Conservation (phyloP, 176 grass and related monocot genomes). For the Dactylis glomerata region DNA sequence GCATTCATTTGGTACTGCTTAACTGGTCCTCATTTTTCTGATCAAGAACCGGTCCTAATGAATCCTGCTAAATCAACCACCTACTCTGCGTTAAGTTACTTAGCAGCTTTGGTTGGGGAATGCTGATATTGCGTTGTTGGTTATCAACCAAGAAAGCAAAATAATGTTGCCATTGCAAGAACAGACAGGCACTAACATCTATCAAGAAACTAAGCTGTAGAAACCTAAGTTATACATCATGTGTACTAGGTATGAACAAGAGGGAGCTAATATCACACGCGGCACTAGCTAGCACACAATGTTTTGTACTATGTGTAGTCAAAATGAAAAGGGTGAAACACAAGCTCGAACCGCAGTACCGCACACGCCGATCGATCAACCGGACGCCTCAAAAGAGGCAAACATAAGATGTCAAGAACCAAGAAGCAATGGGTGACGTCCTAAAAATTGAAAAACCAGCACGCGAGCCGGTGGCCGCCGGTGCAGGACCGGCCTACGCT, state of each 20-base stretch:
- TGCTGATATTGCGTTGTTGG: neutral
- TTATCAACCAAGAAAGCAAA: neutral
- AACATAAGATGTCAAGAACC: constrained; percentile 27
- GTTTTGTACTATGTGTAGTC: constrained; percentile 28
- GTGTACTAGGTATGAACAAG: constrained; percentile 15
- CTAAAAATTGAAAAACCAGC: constrained; percentile 6
- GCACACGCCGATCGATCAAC: neutral
- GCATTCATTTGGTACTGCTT: constrained; percentile 1
- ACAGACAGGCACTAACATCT: neutral
- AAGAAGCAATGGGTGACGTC: constrained; percentile 9
- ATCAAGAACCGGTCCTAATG: neutral
- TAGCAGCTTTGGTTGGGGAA: neutral
- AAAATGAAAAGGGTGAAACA: neutral
- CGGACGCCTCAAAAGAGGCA: constrained; percentile 1
- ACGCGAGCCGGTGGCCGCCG: neutral
- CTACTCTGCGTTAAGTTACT: neutral
- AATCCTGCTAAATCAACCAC: constrained; percentile 4
- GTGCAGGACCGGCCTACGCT: neutral
- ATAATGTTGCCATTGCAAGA: neutral
- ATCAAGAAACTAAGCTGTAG: neutral
- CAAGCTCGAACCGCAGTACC: constrained; percentile 18
- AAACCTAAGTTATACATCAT: neutral
- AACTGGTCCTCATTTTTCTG: neutral
- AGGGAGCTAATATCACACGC: neutral
- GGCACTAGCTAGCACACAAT: constrained; percentile 11